Evolutionary conservation across 768 basidiomycete species (phyloP), one percentile per base, ranked within the genome.

Genomic region (Tephrocybe rancida): DNA sequence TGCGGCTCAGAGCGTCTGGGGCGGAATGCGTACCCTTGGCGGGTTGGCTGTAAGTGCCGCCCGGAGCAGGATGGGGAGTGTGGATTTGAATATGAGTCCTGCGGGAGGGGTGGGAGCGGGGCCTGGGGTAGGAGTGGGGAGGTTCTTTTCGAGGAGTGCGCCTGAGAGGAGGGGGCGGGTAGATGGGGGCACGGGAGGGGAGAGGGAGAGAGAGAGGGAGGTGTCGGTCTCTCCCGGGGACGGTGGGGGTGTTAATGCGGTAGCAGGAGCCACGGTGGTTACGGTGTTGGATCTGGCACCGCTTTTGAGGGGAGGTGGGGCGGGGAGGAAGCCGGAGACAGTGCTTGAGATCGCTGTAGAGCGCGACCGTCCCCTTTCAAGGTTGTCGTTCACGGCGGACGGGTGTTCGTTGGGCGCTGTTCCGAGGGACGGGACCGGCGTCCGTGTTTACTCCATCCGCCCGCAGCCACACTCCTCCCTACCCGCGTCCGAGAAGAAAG

Each of bases 101-200:
- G 55, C 50, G 5, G 48, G 49, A 54, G 54, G 63, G 56, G 52
- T 56, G 56, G 57, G 64, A 59, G 50, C 52, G 13, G 50, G 65
- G 47, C 58, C 58, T 27, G 62, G 62, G 35, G 70, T 64, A 32
- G 55, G 67, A 22, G 58, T 68, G 18, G 68, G 68, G 44, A 65
- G 73, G 62, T 79, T 84, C 60, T 84, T 84, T 62, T 87, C 86
- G 44, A 72, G 80, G 65, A 87, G 85, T 61, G 85, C 86, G 0
- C 87, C 87, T 7, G 79, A 77, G 37, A 70, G 71, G 29, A 71
- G 29, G 24, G 57, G 29, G 2, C 43, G 26, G 35, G 57, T 10
- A 11, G 61, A 37, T 13, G 46, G 24, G 11, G 48, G 45, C 24
- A 52, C 25, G 43, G 58, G 54, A 52, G 29, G 43, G 58, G 54